These are phyloP conservation scores for Boletus sensibilis DNA, from an alignment of 768 basidiomycete species.

Conservation along the genomic window DNA sequence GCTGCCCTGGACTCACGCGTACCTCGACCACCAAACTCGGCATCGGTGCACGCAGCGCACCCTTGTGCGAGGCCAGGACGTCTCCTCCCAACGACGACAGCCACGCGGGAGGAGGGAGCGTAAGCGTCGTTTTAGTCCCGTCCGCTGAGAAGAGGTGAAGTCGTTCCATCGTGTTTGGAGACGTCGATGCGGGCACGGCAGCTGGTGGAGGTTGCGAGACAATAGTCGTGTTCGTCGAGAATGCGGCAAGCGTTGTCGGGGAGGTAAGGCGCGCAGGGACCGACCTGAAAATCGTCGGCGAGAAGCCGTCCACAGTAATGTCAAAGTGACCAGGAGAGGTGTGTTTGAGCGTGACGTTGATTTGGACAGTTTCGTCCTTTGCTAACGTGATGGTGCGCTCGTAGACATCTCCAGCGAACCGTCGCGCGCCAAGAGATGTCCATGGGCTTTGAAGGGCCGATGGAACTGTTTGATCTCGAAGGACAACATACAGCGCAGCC, in stretches of 20 bases:
- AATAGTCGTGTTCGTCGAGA: slow-evolving; percentile 59
- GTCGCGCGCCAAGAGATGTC: slow-evolving; percentile 65
- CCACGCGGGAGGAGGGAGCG: slow-evolving; percentile 72
- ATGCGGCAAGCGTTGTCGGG: slow-evolving; percentile 50
- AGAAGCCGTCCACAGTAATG: slow-evolving; percentile 42
- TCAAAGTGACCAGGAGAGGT: slow-evolving; percentile 49
- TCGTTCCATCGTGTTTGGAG: slow-evolving; percentile 62
- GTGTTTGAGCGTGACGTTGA: slow-evolving; percentile 42
- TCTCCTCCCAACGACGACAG: slow-evolving; percentile 64
- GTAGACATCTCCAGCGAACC: slow-evolving; percentile 75
- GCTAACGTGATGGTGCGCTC: slow-evolving; percentile 63
- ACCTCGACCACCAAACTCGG: slow-evolving; percentile 94
- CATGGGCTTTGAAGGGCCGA: slow-evolving; percentile 53
- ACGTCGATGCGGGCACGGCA: slow-evolving; percentile 51
- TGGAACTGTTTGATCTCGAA: slow-evolving; percentile 53
- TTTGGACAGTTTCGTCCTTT: slow-evolving; percentile 45
- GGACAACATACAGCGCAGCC: slow-evolving; percentile 71
- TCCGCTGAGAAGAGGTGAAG: slow-evolving; percentile 67
- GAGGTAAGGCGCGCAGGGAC: slow-evolving; percentile 58
- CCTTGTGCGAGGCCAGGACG: slow-evolving; percentile 51
- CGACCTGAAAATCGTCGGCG: slow-evolving; percentile 41
- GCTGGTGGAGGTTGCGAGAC: slow-evolving; percentile 66
- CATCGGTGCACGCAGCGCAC: slow-evolving; percentile 81
- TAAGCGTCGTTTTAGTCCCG: slow-evolving; percentile 62
- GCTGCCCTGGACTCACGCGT: slow-evolving; percentile 71